Evolutionary conservation across 2,329 filamentous ascomycete genomes (phyloP).

Genomic region (Apiospora pterosperma): DNA sequence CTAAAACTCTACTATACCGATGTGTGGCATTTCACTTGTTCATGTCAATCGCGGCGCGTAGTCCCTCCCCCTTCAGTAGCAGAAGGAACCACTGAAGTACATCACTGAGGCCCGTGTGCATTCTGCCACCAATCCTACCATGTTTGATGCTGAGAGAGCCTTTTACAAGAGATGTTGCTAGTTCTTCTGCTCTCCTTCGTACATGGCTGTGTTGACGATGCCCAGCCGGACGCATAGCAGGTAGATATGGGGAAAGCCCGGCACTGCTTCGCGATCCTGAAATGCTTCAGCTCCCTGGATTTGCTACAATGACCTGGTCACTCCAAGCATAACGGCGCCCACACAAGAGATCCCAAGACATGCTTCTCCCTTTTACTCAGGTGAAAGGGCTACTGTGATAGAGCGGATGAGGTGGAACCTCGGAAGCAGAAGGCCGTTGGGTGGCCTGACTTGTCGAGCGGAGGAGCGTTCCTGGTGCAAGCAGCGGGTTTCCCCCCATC

Average conservation of each 20-base stretch:
- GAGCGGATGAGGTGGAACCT: background rate
- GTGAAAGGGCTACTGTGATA: background rate
- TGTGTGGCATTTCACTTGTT: background rate
- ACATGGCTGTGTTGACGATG: background rate
- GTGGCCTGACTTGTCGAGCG: background rate
- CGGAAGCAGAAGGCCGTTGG: background rate
- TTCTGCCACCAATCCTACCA: background rate
- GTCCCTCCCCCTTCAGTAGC: background rate
- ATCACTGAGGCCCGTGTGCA: background rate
- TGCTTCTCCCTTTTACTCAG: background rate
- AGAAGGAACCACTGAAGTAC: background rate
- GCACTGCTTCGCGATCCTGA: background rate
- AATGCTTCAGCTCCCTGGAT: background rate
- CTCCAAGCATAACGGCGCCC: background rate
- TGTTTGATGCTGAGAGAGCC: background rate
- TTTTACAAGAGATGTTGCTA: background rate
- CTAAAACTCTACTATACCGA: background rate
- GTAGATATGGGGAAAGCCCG: background rate
- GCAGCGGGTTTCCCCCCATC: background rate
- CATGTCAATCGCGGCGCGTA: background rate
- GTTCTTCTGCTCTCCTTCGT: background rate
- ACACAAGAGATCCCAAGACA: background rate
- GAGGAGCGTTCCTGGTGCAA: background rate
- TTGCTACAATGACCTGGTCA: background rate
- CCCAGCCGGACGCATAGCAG: background rate